These are phyloP conservation scores for Leishmania martiniquensis DNA, from an alignment of 208 protist genomes.

Conservation along the genomic window DNA sequence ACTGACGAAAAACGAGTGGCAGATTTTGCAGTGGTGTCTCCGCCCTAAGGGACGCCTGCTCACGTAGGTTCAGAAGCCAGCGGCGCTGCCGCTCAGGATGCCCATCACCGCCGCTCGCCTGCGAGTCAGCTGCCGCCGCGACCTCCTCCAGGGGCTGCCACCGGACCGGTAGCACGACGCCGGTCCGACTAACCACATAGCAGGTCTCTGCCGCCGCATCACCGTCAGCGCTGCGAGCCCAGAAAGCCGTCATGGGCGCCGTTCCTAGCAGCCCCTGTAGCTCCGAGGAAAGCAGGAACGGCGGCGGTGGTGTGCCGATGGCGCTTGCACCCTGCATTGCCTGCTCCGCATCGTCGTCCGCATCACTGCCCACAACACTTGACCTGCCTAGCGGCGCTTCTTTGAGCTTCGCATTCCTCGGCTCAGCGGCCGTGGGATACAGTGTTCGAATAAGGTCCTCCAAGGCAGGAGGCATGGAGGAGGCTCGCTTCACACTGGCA, in stretches of 20 bases:
- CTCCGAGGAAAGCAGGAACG: conserved; percentile 3
- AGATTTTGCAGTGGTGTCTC: conserved; percentile 13
- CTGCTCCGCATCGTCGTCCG: neutral
- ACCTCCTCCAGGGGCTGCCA: conserved; percentile 10
- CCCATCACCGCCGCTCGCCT: neutral
- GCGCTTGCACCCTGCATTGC: neutral
- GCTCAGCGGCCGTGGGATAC: neutral
- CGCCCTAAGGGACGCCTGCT: neutral
- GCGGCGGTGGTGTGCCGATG: neutral
- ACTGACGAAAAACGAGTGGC: conserved; percentile 44
- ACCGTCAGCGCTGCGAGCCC: neutral
- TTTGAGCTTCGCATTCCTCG: neutral
- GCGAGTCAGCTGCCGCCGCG: neutral
- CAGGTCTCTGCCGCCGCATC: neutral
- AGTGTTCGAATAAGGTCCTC: conserved; percentile 6
- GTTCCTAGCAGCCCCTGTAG: conserved; percentile 7
- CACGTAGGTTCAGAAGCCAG: conserved; percentile 1
- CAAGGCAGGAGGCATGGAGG: conserved; percentile 8
- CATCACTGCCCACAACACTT: neutral
- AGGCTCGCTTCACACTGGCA: neutral
- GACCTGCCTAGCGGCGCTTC: neutral
- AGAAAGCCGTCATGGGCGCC: conserved; percentile 6
- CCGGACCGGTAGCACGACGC: conserved; percentile 9
- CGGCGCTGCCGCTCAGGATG: neutral
- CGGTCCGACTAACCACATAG: conserved; percentile 15